Base-by-base conservation (phyloP, 2,329 filamentous ascomycete species). In the Cryphonectria japonica region DNA sequence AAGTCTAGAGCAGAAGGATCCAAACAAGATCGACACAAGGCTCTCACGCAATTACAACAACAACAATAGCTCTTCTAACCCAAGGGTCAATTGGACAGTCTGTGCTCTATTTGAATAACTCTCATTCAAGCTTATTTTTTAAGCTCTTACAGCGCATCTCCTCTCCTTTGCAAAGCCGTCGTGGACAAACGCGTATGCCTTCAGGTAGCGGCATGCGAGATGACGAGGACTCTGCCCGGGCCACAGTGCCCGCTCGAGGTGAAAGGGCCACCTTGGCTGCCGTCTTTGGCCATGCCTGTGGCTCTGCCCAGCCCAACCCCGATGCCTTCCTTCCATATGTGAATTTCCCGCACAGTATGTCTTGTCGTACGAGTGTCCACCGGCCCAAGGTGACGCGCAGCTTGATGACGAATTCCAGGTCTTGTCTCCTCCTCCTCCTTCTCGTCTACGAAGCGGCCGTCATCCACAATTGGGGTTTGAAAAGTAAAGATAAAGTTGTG, bases 221-320 rank as follows among this genome's bases (percentile, higher is more conserved):
- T 65, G 63, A 65, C 63, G 63, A 65, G 63, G 63, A 39, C 63
- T 52, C 19, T 50, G 41, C 43, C 63, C 26, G 59, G 59, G 9
- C 59, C 59, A 61, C 32, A 61, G 34, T 37, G 32, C 59, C 59
- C 22, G 46, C 59, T 37, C 34, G 19, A 19, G 54, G 32, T 39
- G 14, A n/a, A 22, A 34, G 16, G 22, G 22, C 22, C 59, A 61
- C 16, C 59, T 61, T 19, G 59, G 59, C 19, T 61, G 59, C 59
- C 59, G 22, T 61, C 59, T 61, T 61, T 61, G 34, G 59, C 9
- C 34, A 50, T 50, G 32, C 32, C 34, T 61, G 22, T 32, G 4
- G 29, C 57, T 60, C 14, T 37, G 3, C 13, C 14, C 32, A 60
- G 26, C 26, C 26, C 26, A 60, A 11, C 5, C 11, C 57, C 57